Percentiles rank a stretch among this genome's conserved stretches.
Evolutionary conservation across 768 basidiomycete species (phyloP).

Genomic region (Austroboletus festivus): DNA sequence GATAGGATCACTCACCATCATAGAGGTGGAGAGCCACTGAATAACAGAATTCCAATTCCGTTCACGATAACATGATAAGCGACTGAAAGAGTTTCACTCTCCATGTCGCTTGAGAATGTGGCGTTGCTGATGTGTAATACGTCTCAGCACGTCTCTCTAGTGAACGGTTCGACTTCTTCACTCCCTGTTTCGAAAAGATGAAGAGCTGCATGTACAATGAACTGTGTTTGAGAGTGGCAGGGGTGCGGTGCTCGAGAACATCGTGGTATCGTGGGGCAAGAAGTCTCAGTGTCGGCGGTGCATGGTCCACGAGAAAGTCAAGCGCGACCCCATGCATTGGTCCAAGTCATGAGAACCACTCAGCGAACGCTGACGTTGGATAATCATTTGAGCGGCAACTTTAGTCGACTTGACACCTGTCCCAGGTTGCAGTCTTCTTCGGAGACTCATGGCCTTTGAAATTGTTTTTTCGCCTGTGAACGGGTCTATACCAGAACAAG

Average conservation of each 20-base stretch:
- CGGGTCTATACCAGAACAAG: constrained; percentile 4
- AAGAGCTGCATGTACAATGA: constrained; percentile 12
- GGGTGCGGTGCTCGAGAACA: background rate
- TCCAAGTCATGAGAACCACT: too few species aligned
- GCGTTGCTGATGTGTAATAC: constrained; percentile 11
- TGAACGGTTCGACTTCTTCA: constrained; percentile 12
- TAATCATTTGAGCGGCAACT: too few species aligned
- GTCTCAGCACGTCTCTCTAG: background rate
- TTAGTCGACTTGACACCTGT: too few species aligned
- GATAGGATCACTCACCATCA: constrained; percentile 8
- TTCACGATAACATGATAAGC: constrained; percentile 10
- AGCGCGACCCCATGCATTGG: too few species aligned
- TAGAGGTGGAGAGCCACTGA: background rate
- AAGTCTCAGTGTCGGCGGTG: constrained; percentile 3
- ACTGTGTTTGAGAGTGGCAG: constrained; percentile 1
- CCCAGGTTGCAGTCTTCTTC: constrained; percentile 1
- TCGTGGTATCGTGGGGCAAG: background rate
- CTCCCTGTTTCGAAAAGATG: constrained; percentile 23
- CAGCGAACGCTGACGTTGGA: too few species aligned
- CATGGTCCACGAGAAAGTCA: background rate
- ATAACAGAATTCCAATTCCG: background rate
- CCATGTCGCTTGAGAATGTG: constrained; percentile 5
- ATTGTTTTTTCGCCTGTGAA: constrained; percentile 15
- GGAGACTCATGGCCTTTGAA: constrained; percentile 3
- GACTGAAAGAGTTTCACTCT: background rate